Conservation (phyloP, 192 early-diverging fungal species). For the Chytriomyces hyalinus region DNA sequence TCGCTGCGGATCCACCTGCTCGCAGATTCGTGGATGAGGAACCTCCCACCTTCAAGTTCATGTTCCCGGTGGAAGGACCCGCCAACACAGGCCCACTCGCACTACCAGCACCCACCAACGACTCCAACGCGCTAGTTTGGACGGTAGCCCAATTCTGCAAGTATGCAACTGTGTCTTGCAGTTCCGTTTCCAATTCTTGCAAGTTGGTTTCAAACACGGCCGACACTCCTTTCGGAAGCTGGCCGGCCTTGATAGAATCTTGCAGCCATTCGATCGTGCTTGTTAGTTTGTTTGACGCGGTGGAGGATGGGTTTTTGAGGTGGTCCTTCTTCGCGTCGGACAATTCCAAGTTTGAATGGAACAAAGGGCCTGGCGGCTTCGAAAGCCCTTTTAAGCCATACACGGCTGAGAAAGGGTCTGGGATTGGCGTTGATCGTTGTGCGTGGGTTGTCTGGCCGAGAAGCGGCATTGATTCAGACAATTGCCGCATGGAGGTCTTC, state of each 20-base stretch:
- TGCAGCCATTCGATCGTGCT: neutral
- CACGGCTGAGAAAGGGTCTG: neutral
- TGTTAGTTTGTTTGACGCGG: neutral
- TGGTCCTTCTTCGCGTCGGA: neutral
- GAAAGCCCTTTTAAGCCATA: neutral
- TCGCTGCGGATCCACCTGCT: neutral
- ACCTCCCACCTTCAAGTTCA: too few species aligned
- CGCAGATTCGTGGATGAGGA: too few species aligned
- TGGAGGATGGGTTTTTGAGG: neutral
- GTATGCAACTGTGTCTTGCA: neutral
- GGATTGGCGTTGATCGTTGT: neutral
- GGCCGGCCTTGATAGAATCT: neutral
- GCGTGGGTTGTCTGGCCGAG: neutral
- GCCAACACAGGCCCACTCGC: too few species aligned
- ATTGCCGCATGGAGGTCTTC: neutral
- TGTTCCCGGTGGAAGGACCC: too few species aligned
- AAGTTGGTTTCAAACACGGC: neutral
- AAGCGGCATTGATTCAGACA: neutral
- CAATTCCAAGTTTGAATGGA: too few species aligned
- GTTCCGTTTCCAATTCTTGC: neutral
- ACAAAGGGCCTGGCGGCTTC: neutral
- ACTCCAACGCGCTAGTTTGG: conserved; percentile 24
- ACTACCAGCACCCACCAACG: conserved; percentile 18
- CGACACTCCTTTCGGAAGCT: conserved; percentile 16
- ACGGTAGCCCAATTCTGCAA: conserved; percentile 22